These are phyloP conservation scores for Auriscalpium orientale DNA, from an alignment of 768 basidiomycete species.

Conservation along the genomic window DNA sequence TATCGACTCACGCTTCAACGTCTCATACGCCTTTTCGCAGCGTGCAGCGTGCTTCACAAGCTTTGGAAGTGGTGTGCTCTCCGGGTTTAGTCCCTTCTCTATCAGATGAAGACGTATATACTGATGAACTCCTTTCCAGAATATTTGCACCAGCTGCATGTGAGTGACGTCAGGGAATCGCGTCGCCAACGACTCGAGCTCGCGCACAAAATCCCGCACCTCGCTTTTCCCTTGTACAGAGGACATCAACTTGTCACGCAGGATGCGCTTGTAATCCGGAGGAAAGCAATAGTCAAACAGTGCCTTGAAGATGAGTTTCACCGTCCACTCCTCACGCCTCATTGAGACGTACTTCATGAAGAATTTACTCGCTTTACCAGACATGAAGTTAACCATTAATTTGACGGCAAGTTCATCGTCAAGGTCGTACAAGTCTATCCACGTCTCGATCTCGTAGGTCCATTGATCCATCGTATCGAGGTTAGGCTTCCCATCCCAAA, in stretches of 20 bases:
- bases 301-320: slow-evolving; percentile 4
- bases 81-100: slow-evolving; percentile 11
- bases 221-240: slow-evolving; percentile 1
- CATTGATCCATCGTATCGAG: background rate
- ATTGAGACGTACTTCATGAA: slow-evolving; percentile 17
- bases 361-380: slow-evolving; percentile 17
- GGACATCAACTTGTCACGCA: background rate
- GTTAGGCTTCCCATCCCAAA: background rate
- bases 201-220: slow-evolving; percentile 14
- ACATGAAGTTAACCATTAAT: slow-evolving; percentile 14
- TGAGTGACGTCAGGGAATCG: slow-evolving; percentile 12
- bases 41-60: background rate
- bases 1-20: background rate
- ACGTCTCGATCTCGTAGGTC: background rate
- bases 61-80: background rate
- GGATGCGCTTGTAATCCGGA: slow-evolving; percentile 10
- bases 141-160: slow-evolving; percentile 8
- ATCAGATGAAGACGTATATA: slow-evolving; percentile 15
- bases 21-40: background rate
- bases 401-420: background rate
- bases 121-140: slow-evolving; percentile 9
- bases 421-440: background rate
- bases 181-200: slow-evolving; percentile 14
- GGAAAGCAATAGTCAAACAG: slow-evolving; percentile 20
- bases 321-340: slow-evolving; percentile 10